A percentile compares a stretch with the other conserved stretches of the same genome.
Evolutionary conservation across 73 alveolate genomes (phyloP).

Genomic region (Stentor coeruleus): DNA sequence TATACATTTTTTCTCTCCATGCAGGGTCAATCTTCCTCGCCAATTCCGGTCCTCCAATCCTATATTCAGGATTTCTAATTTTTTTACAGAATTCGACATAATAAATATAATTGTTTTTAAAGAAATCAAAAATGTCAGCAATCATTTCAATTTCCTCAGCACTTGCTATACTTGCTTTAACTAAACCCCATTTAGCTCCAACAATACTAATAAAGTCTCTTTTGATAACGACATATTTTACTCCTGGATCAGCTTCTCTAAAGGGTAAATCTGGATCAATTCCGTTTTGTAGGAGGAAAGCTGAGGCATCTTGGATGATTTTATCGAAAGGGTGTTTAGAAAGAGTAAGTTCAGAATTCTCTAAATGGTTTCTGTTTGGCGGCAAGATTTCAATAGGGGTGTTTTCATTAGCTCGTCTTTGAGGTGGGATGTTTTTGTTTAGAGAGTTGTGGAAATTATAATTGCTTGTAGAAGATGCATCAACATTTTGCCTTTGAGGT

Average conservation of each 20-base stretch:
- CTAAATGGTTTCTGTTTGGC: neutral
- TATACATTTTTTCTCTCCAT: neutral
- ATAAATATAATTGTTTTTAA: too few relatives aligned
- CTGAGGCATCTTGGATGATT: neutral
- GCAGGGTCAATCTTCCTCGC: slow-evolving; percentile 6
- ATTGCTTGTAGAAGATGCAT: too few relatives aligned
- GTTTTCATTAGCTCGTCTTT: neutral
- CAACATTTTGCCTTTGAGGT: too few relatives aligned
- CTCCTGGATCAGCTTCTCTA: neutral
- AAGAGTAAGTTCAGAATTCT: neutral
- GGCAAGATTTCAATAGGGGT: neutral
- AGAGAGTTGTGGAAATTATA: neutral
- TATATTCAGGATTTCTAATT: neutral
- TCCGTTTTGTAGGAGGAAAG: neutral
- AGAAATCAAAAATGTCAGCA: neutral
- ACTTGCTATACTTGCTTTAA: too few relatives aligned
- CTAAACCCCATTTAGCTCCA: neutral
- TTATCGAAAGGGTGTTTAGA: neutral
- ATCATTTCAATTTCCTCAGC: neutral
- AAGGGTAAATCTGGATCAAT: neutral
- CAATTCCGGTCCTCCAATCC: neutral
- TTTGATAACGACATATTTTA: neutral
- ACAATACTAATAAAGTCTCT: neutral
- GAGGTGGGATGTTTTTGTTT: neutral
- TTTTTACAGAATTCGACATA: neutral